phyloP scores from a whole-genome alignment of 805 yeast genomes.

The Kluyveromyces starmeri region DNA sequence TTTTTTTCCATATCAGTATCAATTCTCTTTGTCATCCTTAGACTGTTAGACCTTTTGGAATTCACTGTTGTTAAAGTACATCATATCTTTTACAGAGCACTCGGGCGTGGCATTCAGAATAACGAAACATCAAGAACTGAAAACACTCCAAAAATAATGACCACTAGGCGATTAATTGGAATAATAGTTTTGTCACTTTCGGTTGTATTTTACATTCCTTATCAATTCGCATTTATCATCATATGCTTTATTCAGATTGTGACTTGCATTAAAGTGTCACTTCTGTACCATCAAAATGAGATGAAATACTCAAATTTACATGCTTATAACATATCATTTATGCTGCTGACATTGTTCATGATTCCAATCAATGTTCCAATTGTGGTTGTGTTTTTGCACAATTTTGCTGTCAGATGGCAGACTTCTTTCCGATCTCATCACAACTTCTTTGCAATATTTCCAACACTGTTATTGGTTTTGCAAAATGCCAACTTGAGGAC shows the following conservation, averaged over 20 bases:
- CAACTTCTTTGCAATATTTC: slow-evolving; percentile 67
- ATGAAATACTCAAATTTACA: slow-evolving; percentile 28
- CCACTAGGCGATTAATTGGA: slow-evolving; percentile 27
- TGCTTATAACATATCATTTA: slow-evolving; percentile 55
- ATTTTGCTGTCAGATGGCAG: slow-evolving; percentile 66
- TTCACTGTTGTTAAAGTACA: neutral
- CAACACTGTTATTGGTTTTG: slow-evolving; percentile 55
- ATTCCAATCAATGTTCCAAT: slow-evolving; percentile 74
- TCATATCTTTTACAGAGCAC: too few species aligned
- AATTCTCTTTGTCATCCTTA: slow-evolving; percentile 5
- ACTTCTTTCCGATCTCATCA: slow-evolving; percentile 86
- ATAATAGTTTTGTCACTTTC: slow-evolving; percentile 33
- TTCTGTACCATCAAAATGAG: slow-evolving; percentile 5
- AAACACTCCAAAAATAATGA: too few species aligned
- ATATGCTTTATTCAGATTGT: slow-evolving; percentile 49
- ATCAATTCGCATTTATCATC: slow-evolving; percentile 65
- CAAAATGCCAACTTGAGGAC: slow-evolving; percentile 41
- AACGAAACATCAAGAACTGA: too few species aligned
- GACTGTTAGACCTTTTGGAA: slow-evolving; percentile 6
- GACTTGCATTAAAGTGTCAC: slow-evolving; percentile 37
- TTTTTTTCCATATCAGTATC: slow-evolving; percentile 31
- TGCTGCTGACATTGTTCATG: slow-evolving; percentile 66
- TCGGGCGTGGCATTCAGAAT: too few species aligned
- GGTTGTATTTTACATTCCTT: slow-evolving; percentile 64
- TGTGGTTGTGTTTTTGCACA: slow-evolving; percentile 72